Evolutionary conservation across 2,329 filamentous ascomycete genomes (phyloP), one percentile per base, ranked within the genome.

Genomic region (Juglanconis juglandina): DNA sequence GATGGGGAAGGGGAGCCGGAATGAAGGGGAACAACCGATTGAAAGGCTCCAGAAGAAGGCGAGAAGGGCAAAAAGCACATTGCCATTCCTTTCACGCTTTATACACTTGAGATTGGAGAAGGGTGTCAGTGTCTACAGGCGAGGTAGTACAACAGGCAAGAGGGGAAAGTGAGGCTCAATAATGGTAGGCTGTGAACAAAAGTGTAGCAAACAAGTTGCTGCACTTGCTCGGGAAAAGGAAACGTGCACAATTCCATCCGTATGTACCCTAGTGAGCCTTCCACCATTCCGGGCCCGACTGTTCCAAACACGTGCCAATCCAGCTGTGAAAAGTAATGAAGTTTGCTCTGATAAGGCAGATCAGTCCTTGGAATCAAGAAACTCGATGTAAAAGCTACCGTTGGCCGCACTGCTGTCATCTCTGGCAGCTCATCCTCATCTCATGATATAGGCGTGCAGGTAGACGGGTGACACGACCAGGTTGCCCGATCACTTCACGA

Each of bases 41-140:
- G 44, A 53, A n/a, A 49, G 9, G 39, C 35, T 35, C 33, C 47
- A 35, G 14, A 17, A 24, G 41, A 35, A 24, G 10, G 51, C 9
- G 13, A 48, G n/a, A 46, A 13, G n/a, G 33, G 47, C 44, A 57
- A 60, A 33, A 41, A 60, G 53, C 53, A 63, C 58, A 57, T 57
- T 42, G 59, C 7, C 17, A 52, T 17, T n/a, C 5, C 49, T 24
- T 7, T 5, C 35, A 39, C 10, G n/a, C 55, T 24, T 49, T 58
- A 58, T 58, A 57, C 56, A 58, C 17, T 13, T 33, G 24, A 33
- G 13, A 5, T 6, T 8, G 30, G 10, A 33, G 11, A 7, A 5
- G 30, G n/a, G 24, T 30, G 24, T 10, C 11, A 44, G 10, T 30
- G 32, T 14, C 17, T 5, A 42, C 11, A 53, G 37, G 34, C 41